These are phyloP conservation scores for Tricholoma matsutake DNA, from an alignment of 768 basidiomycete genomes.

Conservation along the genomic window DNA sequence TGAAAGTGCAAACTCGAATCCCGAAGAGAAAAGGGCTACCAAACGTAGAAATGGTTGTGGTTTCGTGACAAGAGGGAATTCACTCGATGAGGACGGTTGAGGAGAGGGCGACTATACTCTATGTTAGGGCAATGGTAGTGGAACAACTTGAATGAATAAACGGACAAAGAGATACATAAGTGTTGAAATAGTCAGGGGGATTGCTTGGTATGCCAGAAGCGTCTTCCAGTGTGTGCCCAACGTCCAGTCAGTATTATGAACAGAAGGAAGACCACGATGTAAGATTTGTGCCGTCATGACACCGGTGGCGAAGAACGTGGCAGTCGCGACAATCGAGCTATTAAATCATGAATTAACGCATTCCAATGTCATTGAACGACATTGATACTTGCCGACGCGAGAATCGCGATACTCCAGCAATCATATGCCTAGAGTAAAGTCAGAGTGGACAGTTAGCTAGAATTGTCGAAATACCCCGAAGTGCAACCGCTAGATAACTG, in stretches of 20 bases:
- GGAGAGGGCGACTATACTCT: slow-evolving; percentile 4
- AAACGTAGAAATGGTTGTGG: slow-evolving; percentile 29
- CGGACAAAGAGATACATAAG: slow-evolving; percentile 30
- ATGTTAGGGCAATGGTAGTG: background rate
- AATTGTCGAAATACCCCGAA: slow-evolving; percentile 43
- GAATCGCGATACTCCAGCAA: slow-evolving; percentile 54
- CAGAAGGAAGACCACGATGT: slow-evolving; percentile 32
- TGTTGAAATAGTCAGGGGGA: slow-evolving; percentile 33
- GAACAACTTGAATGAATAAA: slow-evolving; percentile 17
- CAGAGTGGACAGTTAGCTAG: background rate
- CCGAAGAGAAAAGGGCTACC: slow-evolving; percentile 39
- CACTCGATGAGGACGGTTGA: slow-evolving; percentile 4
- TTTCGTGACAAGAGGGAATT: slow-evolving; percentile 1
- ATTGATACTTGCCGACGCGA: slow-evolving; percentile 43
- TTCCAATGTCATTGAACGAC: background rate
- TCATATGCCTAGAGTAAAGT: slow-evolving; percentile 50
- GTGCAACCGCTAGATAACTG: slow-evolving; percentile 64
- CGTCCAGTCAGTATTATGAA: slow-evolving; percentile 36
- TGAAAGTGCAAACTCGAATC: slow-evolving; percentile 50
- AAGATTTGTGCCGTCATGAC: slow-evolving; percentile 40
- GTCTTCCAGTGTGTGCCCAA: slow-evolving; percentile 31
- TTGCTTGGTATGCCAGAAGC: slow-evolving; percentile 38
- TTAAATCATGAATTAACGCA: slow-evolving; percentile 6
- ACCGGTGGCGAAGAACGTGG: slow-evolving; percentile 49
- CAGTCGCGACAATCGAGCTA: slow-evolving; percentile 55